Conservation (phyloP, 176 grass and related monocot genomes). For the Saccharum officinarum region DNA sequence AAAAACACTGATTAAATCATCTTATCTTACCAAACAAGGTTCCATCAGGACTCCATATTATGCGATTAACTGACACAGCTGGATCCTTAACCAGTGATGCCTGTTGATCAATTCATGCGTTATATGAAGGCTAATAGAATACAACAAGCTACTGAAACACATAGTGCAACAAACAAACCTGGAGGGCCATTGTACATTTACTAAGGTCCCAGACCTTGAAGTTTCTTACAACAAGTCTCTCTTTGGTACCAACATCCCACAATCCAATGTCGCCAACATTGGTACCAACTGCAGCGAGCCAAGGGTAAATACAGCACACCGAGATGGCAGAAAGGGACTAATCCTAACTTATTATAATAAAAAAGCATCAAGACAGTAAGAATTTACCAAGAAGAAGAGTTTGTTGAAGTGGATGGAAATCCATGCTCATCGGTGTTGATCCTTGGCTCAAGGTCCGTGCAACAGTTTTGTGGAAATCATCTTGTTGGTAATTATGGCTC, state of each 20-base stretch:
- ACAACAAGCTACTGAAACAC: constrained; percentile 18
- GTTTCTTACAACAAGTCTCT: constrained; percentile 71
- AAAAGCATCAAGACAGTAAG: constrained; percentile 25
- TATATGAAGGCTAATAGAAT: constrained; percentile 4
- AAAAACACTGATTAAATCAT: background rate
- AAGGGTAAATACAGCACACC: constrained; percentile 28
- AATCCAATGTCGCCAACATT: constrained; percentile 97
- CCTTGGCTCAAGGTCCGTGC: constrained; percentile 75
- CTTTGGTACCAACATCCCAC: constrained; percentile 97
- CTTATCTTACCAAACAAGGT: constrained; percentile 92
- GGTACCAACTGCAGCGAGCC: constrained; percentile 74
- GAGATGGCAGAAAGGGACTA: constrained; percentile 10
- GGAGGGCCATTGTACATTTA: constrained; percentile 73
- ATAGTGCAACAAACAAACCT: constrained; percentile 59
- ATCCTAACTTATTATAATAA: background rate
- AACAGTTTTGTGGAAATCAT: constrained; percentile 92
- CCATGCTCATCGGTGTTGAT: constrained; percentile 95
- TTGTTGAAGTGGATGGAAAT: constrained; percentile 96
- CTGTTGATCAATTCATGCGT: constrained; percentile 41
- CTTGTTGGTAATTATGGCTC: constrained; percentile 77
- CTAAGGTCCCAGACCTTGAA: constrained; percentile 98
- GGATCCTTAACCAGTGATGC: constrained; percentile 89
- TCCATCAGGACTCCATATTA: constrained; percentile 97
- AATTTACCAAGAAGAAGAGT: constrained; percentile 89
- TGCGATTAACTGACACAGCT: constrained; percentile 83